Base-by-base conservation (phyloP, 805 yeast genomes). In the Blastobotrys muscicola region DNA sequence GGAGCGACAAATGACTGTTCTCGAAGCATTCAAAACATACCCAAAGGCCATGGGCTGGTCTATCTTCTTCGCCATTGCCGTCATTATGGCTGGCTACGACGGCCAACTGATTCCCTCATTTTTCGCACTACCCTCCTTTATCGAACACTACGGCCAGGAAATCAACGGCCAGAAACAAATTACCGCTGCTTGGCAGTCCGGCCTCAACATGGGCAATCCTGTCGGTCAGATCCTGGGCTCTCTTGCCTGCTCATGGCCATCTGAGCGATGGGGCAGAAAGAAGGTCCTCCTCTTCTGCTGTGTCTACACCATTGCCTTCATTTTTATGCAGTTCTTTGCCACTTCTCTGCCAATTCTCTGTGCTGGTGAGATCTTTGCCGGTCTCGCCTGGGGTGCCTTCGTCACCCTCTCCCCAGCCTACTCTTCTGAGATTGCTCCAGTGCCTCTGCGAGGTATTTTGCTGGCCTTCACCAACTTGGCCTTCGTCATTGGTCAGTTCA, bases 401-500 rank as follows among this genome's bases (percentile, higher is more conserved):
- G 75, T 69, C 45, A 67, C 75, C 29, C 55, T 76, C 50, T 64
- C 75, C 2, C 71, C 74, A 8, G 59, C 76, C 2, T 76, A 76
- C 53, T 76, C 80, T n/a, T 65, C 77, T 11, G 82, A 76, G 52
- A 74, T 75, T 29, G 67, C 76, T 47, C 81, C 81, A 0, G 52
- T 72, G 11, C 68, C 68, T 8, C 61, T 77, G 45, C 65, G 82
- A 47, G 63, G 66, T 39, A 71, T 72, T 47, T 60, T 76, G 42
- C 69, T 80, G n/a, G 68, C 78, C 3, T 71, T 66, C 48, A 71
- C 70, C 47, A 75, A 74, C 57, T 51, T 72, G 46, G 73, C 78
- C 50, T 76, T 78, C 76, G 72, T 71, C 36, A 58, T 73, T 49
- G 85, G 85, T 33, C 82, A 77, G 55, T 63, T 78, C 38, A 60